phyloP scores from a whole-genome alignment of 2,329 filamentous ascomycete species.

The Tolypocladium endophyticum region DNA sequence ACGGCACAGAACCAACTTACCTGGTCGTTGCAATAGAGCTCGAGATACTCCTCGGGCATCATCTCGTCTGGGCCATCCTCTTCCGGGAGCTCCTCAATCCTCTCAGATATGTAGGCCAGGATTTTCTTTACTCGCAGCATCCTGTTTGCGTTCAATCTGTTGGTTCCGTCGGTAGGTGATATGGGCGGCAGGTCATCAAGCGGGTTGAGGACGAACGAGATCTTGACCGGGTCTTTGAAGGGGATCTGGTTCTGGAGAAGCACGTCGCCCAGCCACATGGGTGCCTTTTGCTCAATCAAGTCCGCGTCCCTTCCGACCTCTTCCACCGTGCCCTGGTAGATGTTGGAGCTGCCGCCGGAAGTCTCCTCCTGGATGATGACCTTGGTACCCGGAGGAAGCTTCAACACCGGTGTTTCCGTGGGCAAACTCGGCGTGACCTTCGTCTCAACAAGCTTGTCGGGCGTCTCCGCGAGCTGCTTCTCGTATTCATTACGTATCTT shows the following conservation, averaged over 20 bases:
- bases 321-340: conserved; percentile 83
- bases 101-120: conserved; percentile 79
- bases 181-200: conserved; percentile 66
- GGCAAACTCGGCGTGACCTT: conserved; percentile 59
- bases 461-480: conserved; percentile 47
- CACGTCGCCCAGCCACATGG: conserved; percentile 86
- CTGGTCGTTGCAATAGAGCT: conserved; percentile 89
- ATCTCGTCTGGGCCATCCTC: conserved; percentile 49
- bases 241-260: conserved; percentile 74
- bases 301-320: conserved; percentile 68
- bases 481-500: conserved; percentile 66
- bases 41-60: conserved; percentile 84
- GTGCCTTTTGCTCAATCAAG: conserved; percentile 73
- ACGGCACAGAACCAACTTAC: conserved; percentile 38
- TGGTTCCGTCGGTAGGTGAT: conserved; percentile 67
- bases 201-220: conserved; percentile 86
- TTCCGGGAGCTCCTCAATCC: conserved; percentile 65
- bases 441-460: conserved; percentile 46
- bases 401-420: conserved; percentile 66
- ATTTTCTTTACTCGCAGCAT: conserved; percentile 97
- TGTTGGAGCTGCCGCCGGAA: conserved; percentile 60
- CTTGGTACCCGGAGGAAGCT: conserved; percentile 56
- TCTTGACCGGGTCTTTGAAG: conserved; percentile 84
- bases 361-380: conserved; percentile 63
- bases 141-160: conserved; percentile 87